Evolutionary conservation across 129 eudicot genomes (phyloP), one percentile per base, ranked within the genome.

Genomic region (Centaurea solstitialis): DNA sequence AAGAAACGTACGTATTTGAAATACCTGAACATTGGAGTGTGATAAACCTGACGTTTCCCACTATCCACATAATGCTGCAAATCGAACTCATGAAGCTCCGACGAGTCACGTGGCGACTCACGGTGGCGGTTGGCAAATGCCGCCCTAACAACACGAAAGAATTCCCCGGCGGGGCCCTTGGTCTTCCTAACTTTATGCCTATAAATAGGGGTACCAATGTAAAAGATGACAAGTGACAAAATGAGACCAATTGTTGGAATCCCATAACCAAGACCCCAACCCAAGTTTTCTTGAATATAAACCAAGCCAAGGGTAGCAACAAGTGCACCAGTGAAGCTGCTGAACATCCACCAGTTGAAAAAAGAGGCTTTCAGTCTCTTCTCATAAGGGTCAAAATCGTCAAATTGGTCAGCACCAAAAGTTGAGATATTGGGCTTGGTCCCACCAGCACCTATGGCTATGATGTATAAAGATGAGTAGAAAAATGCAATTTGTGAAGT

Each of bases 341-440:
- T 89, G 39, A 95, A 95, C 97, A 92, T 92, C 99, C 99, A 95
- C 99, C 99, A 95, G 43, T 95, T 95, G 80, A 95, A 95, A 82
- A 95, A 95, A 12, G 97, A 92, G 13, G 72, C 92, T 74, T 92
- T 95, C 20, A 89, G 91, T 68, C 84, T 81, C 72, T 92, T 95
- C 80, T 95, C 99, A 53, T 81, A 39, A 18, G 97, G 97, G 70
- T 95, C 78, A 26, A 90, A 88, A 73, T 92, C 99, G 9, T 95
- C 99, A 72, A 95, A 95, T 57, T 95, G 99, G 83, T 95, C 99
- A 10, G 99, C 99, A 47, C 99, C 99, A 78, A 95, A 90, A 3
- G 99, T 95, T 57, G 99, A 95, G 38, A 95, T 92, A 82, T 95
- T 95, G 30, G 99, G 99, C 82, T 95, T 95, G 45, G 97, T 91